Base-by-base conservation (phyloP, 306 rosid species). In the Nissolia schottii region DNA sequence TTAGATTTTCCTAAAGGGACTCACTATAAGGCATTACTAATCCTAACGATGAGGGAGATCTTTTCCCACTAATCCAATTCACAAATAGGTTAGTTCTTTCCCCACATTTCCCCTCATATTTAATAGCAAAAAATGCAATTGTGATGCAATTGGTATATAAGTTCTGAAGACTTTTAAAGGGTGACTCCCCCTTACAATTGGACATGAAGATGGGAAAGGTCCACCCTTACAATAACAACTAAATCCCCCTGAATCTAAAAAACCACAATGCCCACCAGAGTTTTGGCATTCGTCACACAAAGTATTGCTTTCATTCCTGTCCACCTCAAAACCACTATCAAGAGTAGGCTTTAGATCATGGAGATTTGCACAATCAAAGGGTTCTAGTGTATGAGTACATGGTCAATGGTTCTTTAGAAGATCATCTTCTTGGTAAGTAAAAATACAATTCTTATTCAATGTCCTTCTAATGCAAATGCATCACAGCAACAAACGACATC, bases 321-420 rank as follows among this genome's bases (percentile, higher is more conserved):
- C 35, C 37, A 85, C 70, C 3, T 20, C 71, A 79, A 86, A 87
- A 13, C 97, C 93, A 5, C 50, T 41, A 20, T 76, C 49, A 14
- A 92, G 58, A 24, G 77, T 84, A 6, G 5, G 66, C 37, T 5
- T 40, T 16, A 91, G 51, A 48, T 71, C 27, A 43, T 6, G 6
- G 2, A 77, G 16, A 40, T 50, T 60, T 27, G 31, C 81, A 71
- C 78, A 78, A 34, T 71, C 72, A 81, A 81, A 59, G n/a, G 73
- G 78, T 93, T 72, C 83, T 93, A 85, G 98, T 87, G 19, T 93
- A 90, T 4, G 96, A 93, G 74, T 93, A 67, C 84, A 90, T 93
- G 98, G 77, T 77, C 12, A 85, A 88, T 46, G 98, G 98, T 24
- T 93, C 97, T 63, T 79, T 93, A 48, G 97, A 90, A 80, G 98